A percentile compares a stretch with the other conserved stretches of the same genome.
phyloP scores from a whole-genome alignment of 2,329 filamentous ascomycete species.

The Colletotrichum sp. region DNA sequence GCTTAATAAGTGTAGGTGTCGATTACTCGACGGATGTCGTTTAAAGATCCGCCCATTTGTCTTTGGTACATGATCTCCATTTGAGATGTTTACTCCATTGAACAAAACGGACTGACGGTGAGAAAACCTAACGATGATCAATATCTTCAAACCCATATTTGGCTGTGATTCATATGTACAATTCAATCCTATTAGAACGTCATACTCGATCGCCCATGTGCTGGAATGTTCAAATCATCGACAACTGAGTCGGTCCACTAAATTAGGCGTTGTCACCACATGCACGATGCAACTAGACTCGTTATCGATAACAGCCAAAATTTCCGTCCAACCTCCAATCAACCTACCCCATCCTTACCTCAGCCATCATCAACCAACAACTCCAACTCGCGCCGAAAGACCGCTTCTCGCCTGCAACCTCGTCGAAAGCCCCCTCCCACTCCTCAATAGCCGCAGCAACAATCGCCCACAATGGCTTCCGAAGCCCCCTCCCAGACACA shows the following conservation, averaged over 20 bases:
- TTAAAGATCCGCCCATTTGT: not conserved
- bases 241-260: not conserved
- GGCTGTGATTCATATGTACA: not conserved
- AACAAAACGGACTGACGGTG: not conserved
- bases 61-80: not conserved
- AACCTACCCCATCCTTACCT: not conserved
- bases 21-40: not conserved
- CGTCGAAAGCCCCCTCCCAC: not conserved
- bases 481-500: constrained; percentile 6
- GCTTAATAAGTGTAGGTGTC: not conserved
- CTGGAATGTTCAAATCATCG: not conserved
- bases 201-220: not conserved
- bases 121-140: not conserved
- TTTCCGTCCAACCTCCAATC: constrained; percentile 1
- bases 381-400: not conserved
- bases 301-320: constrained; percentile 21
- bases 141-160: not conserved
- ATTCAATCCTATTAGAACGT: not conserved
- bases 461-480: not conserved
- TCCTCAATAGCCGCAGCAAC: not conserved
- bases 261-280: not conserved
- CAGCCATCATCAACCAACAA: not conserved
- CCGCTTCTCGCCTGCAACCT: not conserved
- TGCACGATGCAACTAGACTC: not conserved
- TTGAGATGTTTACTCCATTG: not conserved